These are phyloP conservation scores for Penicillium daleae DNA, from an alignment of 495 filamentous ascomycete species.

Conservation along the genomic window DNA sequence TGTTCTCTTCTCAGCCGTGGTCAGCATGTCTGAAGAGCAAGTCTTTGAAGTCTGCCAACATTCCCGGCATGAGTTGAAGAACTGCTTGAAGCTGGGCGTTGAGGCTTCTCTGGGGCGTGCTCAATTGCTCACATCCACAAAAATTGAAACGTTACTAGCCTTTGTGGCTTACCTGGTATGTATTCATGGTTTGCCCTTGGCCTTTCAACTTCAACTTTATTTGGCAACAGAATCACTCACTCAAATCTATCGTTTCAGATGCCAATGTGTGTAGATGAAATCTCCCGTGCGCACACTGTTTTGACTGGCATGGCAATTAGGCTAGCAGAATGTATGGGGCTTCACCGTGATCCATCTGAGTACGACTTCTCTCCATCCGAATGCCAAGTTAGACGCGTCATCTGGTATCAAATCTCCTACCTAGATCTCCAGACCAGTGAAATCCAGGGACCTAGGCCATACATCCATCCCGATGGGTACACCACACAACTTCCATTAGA, in stretches of 20 bases:
- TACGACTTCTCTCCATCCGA: not conserved
- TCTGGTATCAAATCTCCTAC: not conserved
- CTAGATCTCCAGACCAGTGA: not conserved
- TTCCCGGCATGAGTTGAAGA: not conserved
- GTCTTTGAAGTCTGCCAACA: not conserved
- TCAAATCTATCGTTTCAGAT: not conserved
- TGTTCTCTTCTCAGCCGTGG: not conserved
- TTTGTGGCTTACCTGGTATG: conserved; percentile 3
- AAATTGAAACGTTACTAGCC: not conserved
- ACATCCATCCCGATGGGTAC: not conserved
- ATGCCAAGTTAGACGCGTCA: not conserved
- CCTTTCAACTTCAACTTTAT: no score
- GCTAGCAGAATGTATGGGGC: not conserved
- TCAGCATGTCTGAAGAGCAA: not conserved
- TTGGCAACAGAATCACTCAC: not conserved
- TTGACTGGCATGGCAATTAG: not conserved
- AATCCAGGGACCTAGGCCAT: not conserved
- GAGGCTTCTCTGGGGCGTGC: not conserved
- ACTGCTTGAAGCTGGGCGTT: not conserved
- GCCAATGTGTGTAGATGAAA: not conserved
- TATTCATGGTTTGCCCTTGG: no score
- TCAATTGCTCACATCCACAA: not conserved
- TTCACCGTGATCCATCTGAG: not conserved
- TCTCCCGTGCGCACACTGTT: not conserved
- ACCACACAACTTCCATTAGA: not conserved